Base-by-base conservation (phyloP, 2,329 filamentous ascomycete genomes). In the Akanthomyces uredinophilus region DNA sequence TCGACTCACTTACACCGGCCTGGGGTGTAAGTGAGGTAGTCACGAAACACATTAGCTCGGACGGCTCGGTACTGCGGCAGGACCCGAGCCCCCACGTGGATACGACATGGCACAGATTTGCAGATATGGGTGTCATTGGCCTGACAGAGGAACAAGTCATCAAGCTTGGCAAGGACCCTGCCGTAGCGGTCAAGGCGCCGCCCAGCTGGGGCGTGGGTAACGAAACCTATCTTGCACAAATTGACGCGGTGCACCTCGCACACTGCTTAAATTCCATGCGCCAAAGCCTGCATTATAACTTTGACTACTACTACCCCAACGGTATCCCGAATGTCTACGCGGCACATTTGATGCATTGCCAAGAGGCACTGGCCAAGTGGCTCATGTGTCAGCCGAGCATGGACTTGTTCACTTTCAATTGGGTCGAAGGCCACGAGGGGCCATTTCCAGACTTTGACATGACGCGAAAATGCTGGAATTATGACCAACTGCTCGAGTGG, bases 251-350 rank as follows among this genome's bases (percentile, higher is more conserved):
- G 11, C 58, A 64, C 16, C 56, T 63, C 24, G 16, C 47, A 11
- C 61, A 49, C 35, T 46, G 56, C 24, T 43, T 62, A 29, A 47
- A 63, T 43, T 58, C 55, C n/a, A 63, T 55, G 46, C 60, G 59
- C 37, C 39, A n/a, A 32, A 59, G 32, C 11, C 35, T 59, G 5
- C 13, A 51, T 22, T 43, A 27, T 10, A 59, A 59, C 8, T 59
- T 49, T 3, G 13, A 16, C 32, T 13, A 39, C n/a, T 59, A 59
- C 46, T 20, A 43, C 14, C 56, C 56, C 4, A 5, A 35, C 37
- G 46, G 56, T 11, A 13, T 39, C 13, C 13, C 29, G 5, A 7
- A 16, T 10, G 56, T 50, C 5, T 59, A 59, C 46, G 43, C 44
- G 1, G 29, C 56, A 6, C 56, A 59, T 35, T 6, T 59, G 22